Evolutionary conservation across 495 filamentous ascomycete species (phyloP).

Genomic region (Halenospora varia): DNA sequence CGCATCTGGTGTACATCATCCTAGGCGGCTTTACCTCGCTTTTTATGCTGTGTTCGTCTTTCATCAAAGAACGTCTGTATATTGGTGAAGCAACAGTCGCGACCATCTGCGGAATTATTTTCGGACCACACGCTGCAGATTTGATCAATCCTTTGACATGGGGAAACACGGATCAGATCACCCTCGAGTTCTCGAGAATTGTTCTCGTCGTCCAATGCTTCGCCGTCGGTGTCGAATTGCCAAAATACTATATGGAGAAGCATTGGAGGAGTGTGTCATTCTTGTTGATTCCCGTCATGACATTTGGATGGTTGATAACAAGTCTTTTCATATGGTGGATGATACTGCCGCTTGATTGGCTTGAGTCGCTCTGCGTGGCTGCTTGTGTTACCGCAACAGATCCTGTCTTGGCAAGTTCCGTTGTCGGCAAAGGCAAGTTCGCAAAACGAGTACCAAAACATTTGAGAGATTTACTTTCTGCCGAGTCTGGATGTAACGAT

Average conservation of each 20-base stretch:
- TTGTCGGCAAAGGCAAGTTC: constrained; percentile 98
- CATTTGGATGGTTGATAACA: constrained; percentile 91
- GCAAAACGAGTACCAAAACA: constrained; percentile 96
- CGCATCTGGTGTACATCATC: constrained; percentile 98
- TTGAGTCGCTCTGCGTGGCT: constrained; percentile 79
- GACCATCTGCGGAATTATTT: constrained; percentile 93
- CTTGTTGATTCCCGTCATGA: constrained; percentile 93
- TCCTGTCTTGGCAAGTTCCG: constrained; percentile 94
- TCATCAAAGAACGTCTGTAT: constrained; percentile 98
- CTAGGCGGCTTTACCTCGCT: constrained; percentile 95
- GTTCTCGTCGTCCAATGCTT: constrained; percentile 99
- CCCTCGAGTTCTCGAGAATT: constrained; percentile 93
- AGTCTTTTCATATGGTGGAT: constrained; percentile 98
- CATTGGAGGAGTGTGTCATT: constrained; percentile 94
- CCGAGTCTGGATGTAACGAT: constrained; percentile 98
- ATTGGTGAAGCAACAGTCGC: constrained; percentile 98
- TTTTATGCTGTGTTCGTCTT: constrained; percentile 96
- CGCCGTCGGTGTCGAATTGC: constrained; percentile 97
- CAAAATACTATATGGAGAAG: constrained; percentile 94
- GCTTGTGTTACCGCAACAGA: constrained; percentile 98
- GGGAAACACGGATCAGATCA: constrained; percentile 94
- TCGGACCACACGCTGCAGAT: constrained; percentile 91
- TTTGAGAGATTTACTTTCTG: constrained; percentile 89
- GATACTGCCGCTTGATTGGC: constrained; percentile 75
- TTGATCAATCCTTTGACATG: constrained; percentile 81